phyloP scores from a whole-genome alignment of 2,329 filamentous ascomycete genomes.

The Cercospora berteroae region DNA sequence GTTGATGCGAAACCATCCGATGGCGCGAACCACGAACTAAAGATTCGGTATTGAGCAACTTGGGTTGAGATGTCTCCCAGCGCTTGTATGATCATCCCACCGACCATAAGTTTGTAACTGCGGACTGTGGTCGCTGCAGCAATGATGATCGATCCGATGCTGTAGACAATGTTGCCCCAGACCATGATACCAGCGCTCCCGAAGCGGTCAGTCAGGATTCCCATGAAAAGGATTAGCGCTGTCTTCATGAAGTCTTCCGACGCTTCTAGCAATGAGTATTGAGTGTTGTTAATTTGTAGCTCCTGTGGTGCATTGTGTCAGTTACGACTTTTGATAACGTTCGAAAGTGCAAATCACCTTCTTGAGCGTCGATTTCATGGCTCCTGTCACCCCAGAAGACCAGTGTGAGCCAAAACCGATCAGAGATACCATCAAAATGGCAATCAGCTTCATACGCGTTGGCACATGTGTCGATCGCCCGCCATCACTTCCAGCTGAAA shows the following conservation, averaged over 20 bases:
- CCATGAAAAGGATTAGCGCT: slow-evolving; percentile 54
- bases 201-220: slow-evolving; percentile 57
- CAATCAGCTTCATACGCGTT: slow-evolving; percentile 40
- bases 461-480: slow-evolving; percentile 23
- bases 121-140: slow-evolving; percentile 57
- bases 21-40: slow-evolving; percentile 63
- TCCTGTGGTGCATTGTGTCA: slow-evolving; percentile 30
- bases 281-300: slow-evolving; percentile 59
- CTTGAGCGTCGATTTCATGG: slow-evolving; percentile 61
- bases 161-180: slow-evolving; percentile 62
- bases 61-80: slow-evolving; percentile 64
- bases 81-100: slow-evolving; percentile 54
- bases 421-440: slow-evolving; percentile 52
- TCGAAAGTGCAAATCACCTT: slow-evolving; percentile 38
- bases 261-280: slow-evolving; percentile 59
- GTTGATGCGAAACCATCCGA: slow-evolving; percentile 62
- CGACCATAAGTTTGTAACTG: slow-evolving; percentile 61
- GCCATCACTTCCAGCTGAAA: slow-evolving; percentile 6
- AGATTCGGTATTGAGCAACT: slow-evolving; percentile 64
- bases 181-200: slow-evolving; percentile 60
- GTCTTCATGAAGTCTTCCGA: slow-evolving; percentile 64
- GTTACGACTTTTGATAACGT: too few species aligned
- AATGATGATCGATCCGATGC: slow-evolving; percentile 57
- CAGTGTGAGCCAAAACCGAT: slow-evolving; percentile 62
- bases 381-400: slow-evolving; percentile 60